Conservation (phyloP, 2,329 filamentous ascomycete genomes). For the Didymella pomorum region DNA sequence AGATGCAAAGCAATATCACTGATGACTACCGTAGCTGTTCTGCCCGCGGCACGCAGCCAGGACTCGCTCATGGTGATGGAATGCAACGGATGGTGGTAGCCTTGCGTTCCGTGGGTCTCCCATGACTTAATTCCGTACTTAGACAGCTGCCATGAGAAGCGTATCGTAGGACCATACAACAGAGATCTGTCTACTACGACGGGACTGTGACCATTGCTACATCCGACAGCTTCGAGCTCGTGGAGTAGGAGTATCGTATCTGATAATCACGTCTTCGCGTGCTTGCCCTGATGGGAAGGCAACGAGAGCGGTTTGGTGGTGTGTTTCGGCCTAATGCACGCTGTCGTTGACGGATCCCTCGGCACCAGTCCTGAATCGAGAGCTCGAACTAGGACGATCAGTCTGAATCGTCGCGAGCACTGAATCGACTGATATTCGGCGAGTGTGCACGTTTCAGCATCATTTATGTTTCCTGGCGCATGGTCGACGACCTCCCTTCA, state of each 20-base stretch:
- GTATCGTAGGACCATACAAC: not conserved
- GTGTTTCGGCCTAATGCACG: constrained; percentile 30
- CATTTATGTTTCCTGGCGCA: constrained; percentile 9
- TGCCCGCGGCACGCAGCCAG: constrained; percentile 1
- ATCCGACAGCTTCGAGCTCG: not conserved
- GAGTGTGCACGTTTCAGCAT: not conserved
- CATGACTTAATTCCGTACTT: not conserved
- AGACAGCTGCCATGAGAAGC: not conserved
- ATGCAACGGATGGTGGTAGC: constrained; percentile 10
- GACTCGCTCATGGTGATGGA: constrained; percentile 7
- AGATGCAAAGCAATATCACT: not conserved
- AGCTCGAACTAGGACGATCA: not conserved
- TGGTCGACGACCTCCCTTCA: not conserved
- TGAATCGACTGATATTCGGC: not conserved
- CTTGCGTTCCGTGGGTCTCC: constrained; percentile 10
- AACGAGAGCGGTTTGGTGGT: constrained; percentile 20
- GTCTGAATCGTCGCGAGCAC: not conserved
- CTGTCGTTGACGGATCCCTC: constrained; percentile 20
- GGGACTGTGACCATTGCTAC: not conserved
- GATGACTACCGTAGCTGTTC: not conserved
- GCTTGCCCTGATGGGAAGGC: constrained; percentile 8
- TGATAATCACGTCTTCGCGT: not conserved
- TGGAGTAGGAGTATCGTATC: not conserved
- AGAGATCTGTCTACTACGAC: not conserved
- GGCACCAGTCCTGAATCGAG: constrained; percentile 11